Evolutionary conservation across 2,329 filamentous ascomycete species (phyloP), one percentile per base, ranked within the genome.

Genomic region (Cyphellophora attinorum): DNA sequence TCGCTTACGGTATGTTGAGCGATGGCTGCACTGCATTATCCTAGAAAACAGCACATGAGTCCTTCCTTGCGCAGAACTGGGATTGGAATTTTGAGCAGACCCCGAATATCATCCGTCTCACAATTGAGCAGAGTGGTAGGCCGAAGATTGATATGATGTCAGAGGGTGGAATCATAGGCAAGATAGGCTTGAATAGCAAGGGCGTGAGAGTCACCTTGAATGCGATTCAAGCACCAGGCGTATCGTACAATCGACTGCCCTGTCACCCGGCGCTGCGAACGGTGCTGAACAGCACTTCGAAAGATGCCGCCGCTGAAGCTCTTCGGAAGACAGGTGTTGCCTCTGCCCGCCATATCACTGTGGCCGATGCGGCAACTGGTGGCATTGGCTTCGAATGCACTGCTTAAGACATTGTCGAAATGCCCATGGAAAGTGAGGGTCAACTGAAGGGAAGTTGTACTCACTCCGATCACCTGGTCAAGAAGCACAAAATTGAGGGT

Each of bases 1-100:
- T 76, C 32, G 66, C 69, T 1, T 72, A 72, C 41, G 73, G 72
- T 0, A 51, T 68, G 38, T 71, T 72, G 41, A 67, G 57, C 28
- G 73, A 77, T 48, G 73, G 72, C 6, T 77, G 73, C 45, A 75
- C 73, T 3, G 61, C 67, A 12, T 47, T 76, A 6, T 61, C 62
- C 6, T 75, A 69, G 69, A 59, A 61, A 32, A 68, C 60, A 3
- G 42, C n/a, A n/a, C n/a, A n/a, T n/a, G n/a, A n/a, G n/a, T n/a
- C n/a, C 38, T 3, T 47, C 51, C 1, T 74, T 6, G 67, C 61
- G 5, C 72, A 75, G 54, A 76, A 75, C 33, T 76, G 72, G 72
- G 70, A 75, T 42, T 72, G 69, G 69, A 59, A 65, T 52, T 49
- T 50, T 1, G 55, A 52, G 23, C 68, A 72, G 46, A 62, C 64